These are phyloP conservation scores for Pleomassaria siparia DNA, from an alignment of 2,329 filamentous ascomycete genomes.

Conservation along the genomic window DNA sequence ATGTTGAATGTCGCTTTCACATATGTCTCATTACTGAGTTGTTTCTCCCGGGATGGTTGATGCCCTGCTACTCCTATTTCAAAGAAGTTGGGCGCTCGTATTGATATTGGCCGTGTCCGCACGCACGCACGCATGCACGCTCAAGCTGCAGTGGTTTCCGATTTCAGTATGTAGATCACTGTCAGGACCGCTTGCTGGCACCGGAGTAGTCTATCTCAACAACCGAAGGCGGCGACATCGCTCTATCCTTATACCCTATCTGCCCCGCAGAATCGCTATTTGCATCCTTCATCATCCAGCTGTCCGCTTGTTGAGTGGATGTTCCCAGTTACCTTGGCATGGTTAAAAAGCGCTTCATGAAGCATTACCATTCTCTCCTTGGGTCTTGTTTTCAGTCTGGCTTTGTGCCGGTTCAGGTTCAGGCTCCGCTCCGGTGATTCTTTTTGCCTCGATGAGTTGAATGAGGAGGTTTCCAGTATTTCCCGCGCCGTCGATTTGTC, in stretches of 20 bases:
- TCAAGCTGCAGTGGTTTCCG: too few relatives aligned
- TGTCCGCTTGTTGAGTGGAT: background rate
- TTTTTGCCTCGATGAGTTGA: constrained; percentile 64
- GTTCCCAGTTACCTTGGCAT: background rate
- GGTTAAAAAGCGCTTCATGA: background rate
- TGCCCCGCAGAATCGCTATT: too few relatives aligned
- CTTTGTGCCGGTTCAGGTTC: background rate
- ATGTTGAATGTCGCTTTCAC: background rate
- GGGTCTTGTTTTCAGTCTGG: background rate
- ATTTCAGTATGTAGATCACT: too few relatives aligned
- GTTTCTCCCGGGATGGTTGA: too few relatives aligned
- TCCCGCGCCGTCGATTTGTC: constrained; percentile 77
- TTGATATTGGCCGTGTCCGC: too few relatives aligned
- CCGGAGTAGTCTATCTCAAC: too few relatives aligned
- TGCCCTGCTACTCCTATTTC: background rate
- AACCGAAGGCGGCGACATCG: too few relatives aligned
- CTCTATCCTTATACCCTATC: too few relatives aligned
- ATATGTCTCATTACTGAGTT: background rate
- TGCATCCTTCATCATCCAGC: too few relatives aligned
- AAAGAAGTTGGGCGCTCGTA: too few relatives aligned
- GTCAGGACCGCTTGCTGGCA: too few relatives aligned
- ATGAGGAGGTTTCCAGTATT: constrained; percentile 71
- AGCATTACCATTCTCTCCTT: background rate
- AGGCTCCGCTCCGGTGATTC: background rate
- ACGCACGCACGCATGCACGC: too few relatives aligned